Conservation (phyloP, 352 stramenopile genomes). For the Globisporangium okanoganense region DNA sequence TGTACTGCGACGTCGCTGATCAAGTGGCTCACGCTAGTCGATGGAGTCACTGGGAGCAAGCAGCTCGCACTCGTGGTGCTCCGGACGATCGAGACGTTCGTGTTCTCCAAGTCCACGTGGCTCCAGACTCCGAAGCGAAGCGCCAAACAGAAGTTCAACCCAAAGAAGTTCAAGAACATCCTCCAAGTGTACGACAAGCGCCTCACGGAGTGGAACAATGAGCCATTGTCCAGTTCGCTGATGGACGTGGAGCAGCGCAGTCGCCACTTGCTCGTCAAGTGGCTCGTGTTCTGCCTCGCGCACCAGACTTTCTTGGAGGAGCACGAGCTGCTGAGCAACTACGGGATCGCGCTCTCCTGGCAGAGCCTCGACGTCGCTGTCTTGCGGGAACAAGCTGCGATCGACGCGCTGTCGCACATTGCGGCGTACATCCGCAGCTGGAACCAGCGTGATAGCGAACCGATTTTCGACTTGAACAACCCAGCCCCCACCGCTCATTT, state of each 20-base stretch:
- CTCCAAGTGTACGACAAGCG: neutral
- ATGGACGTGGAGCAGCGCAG: slow-evolving; percentile 35
- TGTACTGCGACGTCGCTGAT: neutral
- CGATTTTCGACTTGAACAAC: slow-evolving; percentile 39
- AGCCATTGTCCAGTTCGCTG: neutral
- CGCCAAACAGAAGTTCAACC: neutral
- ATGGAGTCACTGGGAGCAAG: neutral
- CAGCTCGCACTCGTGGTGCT: neutral
- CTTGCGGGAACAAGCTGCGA: slow-evolving; percentile 23
- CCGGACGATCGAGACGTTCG: neutral
- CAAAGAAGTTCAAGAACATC: neutral
- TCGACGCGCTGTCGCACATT: slow-evolving; percentile 26
- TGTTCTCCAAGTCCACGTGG: neutral
- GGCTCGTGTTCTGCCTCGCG: slow-evolving; percentile 24
- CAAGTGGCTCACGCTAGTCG: neutral
- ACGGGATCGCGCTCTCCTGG: slow-evolving; percentile 40
- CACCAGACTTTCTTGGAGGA: neutral
- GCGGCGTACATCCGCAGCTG: slow-evolving; percentile 38
- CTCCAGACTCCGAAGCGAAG: neutral
- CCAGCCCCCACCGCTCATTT: slow-evolving; percentile 35
- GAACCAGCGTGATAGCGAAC: slow-evolving; percentile 13
- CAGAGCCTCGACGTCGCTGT: slow-evolving; percentile 29
- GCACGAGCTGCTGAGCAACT: slow-evolving; percentile 12
- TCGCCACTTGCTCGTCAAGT: slow-evolving; percentile 34
- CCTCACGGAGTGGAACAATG: neutral